phyloP scores from a whole-genome alignment of 192 early-diverging fungal genomes.

The Bifiguratus adelaidae region DNA sequence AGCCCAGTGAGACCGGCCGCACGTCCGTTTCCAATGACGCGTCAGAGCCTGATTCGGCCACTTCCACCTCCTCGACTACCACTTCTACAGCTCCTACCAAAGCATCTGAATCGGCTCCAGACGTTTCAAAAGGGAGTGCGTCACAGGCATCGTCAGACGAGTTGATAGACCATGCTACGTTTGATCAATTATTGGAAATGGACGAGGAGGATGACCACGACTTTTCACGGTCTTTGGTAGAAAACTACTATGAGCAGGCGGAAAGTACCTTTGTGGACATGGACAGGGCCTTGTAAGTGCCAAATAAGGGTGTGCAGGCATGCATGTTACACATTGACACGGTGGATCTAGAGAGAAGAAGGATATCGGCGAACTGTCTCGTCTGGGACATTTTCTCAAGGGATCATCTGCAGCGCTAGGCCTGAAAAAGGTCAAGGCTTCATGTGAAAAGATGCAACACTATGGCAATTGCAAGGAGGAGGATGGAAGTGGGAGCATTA shows the following conservation, averaged over 20 bases:
- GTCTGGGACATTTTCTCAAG: conserved; percentile 86
- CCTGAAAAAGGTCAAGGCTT: conserved; percentile 60
- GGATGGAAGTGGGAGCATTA: conserved; percentile 29
- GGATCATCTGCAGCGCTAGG: conserved; percentile 85
- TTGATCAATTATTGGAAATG: conserved; percentile 87
- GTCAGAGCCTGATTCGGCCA: too few species aligned
- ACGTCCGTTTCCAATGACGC: too few species aligned
- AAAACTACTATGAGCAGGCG: conserved; percentile 81
- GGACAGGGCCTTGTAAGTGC: conserved; percentile 53
- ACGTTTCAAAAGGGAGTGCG: too few species aligned
- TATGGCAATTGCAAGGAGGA: conserved; percentile 56
- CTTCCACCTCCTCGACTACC: too few species aligned
- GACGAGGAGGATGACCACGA: conserved; percentile 80
- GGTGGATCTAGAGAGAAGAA: conserved; percentile 27
- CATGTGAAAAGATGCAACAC: conserved; percentile 86
- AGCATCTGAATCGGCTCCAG: too few species aligned
- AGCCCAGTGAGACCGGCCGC: too few species aligned
- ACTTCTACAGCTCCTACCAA: too few species aligned
- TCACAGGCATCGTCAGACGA: too few species aligned
- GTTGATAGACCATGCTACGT: conserved; percentile 70
- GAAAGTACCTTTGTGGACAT: conserved; percentile 67
- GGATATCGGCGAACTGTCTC: conserved; percentile 59
- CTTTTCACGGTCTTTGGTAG: conserved; percentile 68
- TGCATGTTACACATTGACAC: background rate
- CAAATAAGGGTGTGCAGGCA: too few species aligned